Evolutionary conservation across 306 rosid genomes (phyloP).

Genomic region (Cucurbita maxima): DNA sequence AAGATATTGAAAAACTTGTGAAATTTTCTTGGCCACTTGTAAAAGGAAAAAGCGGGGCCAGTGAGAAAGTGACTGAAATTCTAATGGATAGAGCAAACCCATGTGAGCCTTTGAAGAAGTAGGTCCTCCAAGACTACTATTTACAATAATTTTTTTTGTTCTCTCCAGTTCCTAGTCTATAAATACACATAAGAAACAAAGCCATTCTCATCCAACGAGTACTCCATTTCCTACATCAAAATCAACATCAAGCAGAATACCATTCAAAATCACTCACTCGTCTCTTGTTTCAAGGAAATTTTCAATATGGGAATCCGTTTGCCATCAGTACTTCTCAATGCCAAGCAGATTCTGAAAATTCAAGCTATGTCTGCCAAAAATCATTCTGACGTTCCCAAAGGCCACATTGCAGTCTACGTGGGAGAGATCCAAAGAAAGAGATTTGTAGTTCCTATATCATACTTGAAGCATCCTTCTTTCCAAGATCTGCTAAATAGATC

Average conservation of each 20-base stretch:
- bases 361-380: background rate
- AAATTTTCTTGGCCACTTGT: no score
- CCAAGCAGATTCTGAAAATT: conserved; percentile 2
- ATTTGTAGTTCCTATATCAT: conserved; percentile 26
- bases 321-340: conserved; percentile 1
- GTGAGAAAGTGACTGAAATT: no score
- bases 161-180: no score
- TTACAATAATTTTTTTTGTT: no score
- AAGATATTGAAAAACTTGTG: no score
- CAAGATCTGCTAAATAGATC: conserved; percentile 18
- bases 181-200: no score
- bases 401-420: conserved; percentile 37
- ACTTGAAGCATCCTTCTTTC: conserved; percentile 29
- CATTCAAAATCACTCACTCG: background rate
- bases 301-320: conserved; percentile 1
- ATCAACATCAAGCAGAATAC: background rate
- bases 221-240: background rate
- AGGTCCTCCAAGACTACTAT: no score
- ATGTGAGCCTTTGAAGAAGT: no score
- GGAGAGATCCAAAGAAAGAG: conserved; percentile 30
- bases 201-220: background rate
- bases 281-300: background rate
- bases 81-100: no score
- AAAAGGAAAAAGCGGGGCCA: no score
- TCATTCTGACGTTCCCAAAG: conserved; percentile 30